Evolutionary conservation across 345 rosid genomes (phyloP), one percentile per base, ranked within the genome.

Genomic region (Lepidium africanum): DNA sequence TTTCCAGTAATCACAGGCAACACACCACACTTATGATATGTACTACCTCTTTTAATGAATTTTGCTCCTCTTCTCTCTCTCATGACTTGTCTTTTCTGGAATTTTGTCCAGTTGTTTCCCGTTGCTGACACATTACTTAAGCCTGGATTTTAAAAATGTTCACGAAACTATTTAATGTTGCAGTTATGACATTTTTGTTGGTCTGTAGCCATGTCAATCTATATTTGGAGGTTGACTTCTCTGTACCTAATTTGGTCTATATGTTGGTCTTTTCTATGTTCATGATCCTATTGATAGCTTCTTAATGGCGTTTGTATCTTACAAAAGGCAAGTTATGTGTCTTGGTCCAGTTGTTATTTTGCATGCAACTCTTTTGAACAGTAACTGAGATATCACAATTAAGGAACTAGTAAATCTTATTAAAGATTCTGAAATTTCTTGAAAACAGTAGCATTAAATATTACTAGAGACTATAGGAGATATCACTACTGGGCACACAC

Each of bases 391-490:
- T 6, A 30, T 6, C 33, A 30, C 33, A 67, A 68, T 45, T 52
- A 7, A 4, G 30, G 65, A 62, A 69, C 59, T 68, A 62, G 43
- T 45, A 53, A 60, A 57, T 16, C 12, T 68, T 68, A 53, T 46
- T 66, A 9, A 43, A 60, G 67, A 51, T 33, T 56, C 54, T 43
- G 63, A 74, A 59, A 30, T 1, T 25, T 60, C 17, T 11, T 30
- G 7, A 16, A 56, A 74, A 68, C 69, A 75, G 10, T 14, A 63
- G 48, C 65, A 45, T 68, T 17, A 38, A 23, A 63, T 69, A 69
- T 40, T 63, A 75, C 70, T 68, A 75, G 65, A 69, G 6, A 32
- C 64, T 74, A 59, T 54, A 39, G 65, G 65, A 62, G 45, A 59
- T 59, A 69, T 48, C 61, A 40, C 74, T 62, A 56, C 45, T 73